phyloP scores from a whole-genome alignment of 2,329 filamentous ascomycete species.

The Nannizziopsis arthrosporioides region DNA sequence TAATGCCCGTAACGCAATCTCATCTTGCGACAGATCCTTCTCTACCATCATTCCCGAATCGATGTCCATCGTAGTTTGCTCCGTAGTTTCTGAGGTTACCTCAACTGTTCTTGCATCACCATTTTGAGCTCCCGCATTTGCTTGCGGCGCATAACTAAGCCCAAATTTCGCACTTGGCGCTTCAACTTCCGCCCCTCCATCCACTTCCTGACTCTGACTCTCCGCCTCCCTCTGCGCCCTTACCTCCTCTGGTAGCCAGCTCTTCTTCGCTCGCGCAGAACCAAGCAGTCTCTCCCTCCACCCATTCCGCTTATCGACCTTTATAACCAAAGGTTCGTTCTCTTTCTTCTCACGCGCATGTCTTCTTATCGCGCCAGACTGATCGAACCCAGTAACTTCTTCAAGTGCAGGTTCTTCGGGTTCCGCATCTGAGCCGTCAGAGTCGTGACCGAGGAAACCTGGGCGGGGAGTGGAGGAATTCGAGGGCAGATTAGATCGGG shows the following conservation, averaged over 20 bases:
- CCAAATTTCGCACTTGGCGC: conserved; percentile 43
- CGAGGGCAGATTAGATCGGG: neutral
- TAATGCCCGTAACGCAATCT: conserved; percentile 55
- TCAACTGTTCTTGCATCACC: conserved; percentile 21
- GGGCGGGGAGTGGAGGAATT: conserved; percentile 7
- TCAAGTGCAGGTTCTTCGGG: conserved; percentile 28
- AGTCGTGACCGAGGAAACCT: conserved; percentile 40
- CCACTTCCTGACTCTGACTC: conserved; percentile 23
- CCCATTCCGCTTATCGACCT: conserved; percentile 77
- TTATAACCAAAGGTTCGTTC: conserved; percentile 58
- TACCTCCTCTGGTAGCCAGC: conserved; percentile 47
- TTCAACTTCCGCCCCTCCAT: conserved; percentile 38
- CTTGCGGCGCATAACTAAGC: conserved; percentile 37
- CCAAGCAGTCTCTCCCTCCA: conserved; percentile 38
- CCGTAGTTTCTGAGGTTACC: conserved; percentile 21
- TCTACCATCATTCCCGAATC: conserved; percentile 13
- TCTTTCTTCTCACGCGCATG: conserved; percentile 30
- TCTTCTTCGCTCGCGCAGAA: conserved; percentile 47
- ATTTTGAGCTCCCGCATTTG: conserved; percentile 17
- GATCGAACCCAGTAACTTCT: conserved; percentile 46
- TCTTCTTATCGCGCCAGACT: conserved; percentile 28
- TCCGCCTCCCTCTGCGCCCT: conserved; percentile 38
- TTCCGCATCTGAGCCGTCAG: conserved; percentile 43
- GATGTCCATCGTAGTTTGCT: conserved; percentile 22
- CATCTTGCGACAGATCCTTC: conserved; percentile 43